Evolutionary conservation across 306 rosid species (phyloP).

Genomic region (Lathyrus oleraceus): DNA sequence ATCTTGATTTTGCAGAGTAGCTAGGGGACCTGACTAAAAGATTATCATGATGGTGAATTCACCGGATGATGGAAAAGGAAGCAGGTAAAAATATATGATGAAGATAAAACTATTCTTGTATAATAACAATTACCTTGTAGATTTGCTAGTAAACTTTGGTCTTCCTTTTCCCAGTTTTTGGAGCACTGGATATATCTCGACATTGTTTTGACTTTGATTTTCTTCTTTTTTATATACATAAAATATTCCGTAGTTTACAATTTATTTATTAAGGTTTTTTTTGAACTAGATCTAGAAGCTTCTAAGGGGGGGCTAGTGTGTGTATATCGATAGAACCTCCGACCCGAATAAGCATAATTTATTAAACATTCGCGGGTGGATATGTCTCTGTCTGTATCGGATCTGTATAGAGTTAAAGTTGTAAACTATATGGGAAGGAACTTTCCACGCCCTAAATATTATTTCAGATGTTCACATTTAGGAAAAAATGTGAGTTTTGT

Average conservation of each 20-base stretch:
- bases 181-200: conserved; percentile 47
- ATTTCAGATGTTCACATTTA: not conserved
- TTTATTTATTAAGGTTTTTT: conserved; percentile 3
- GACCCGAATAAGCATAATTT: not conserved
- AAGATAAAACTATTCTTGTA: conserved; percentile 55
- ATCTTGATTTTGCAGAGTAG: conserved; percentile 55
- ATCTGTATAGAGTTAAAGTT: not conserved
- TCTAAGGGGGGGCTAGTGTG: conserved; percentile 36
- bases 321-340: conserved; percentile 29
- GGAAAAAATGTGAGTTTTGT: not conserved
- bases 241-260: conserved; percentile 26
- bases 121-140: conserved; percentile 48
- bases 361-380: not conserved
- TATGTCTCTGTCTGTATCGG: conserved; percentile 1
- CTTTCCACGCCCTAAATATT: not conserved
- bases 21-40: conserved; percentile 60
- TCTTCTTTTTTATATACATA: not conserved
- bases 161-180: conserved; percentile 45
- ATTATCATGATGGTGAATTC: conserved; percentile 72
- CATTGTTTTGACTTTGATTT: conserved; percentile 24
- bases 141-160: conserved; percentile 40
- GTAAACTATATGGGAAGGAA: not conserved
- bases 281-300: conserved; percentile 30
- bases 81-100: conserved; percentile 54
- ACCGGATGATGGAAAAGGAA: conserved; percentile 56